phyloP scores from a whole-genome alignment of 2,329 filamentous ascomycete genomes.

The Beauveria bassiana region DNA sequence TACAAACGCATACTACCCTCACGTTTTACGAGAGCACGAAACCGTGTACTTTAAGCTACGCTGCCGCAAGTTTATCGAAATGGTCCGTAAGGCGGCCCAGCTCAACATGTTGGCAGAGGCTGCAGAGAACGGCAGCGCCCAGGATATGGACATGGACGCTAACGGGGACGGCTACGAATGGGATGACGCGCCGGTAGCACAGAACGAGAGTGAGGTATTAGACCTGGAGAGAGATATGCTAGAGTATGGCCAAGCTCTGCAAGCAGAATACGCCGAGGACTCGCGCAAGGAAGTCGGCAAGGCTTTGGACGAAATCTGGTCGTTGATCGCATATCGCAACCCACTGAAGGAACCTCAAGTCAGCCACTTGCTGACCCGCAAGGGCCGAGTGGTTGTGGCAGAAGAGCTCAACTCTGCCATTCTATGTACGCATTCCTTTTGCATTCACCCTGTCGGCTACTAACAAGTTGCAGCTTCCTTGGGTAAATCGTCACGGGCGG shows the following conservation, averaged over 20 bases:
- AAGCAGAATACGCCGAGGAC: constrained; percentile 69
- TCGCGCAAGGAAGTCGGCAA: constrained; percentile 61
- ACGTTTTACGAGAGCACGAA: constrained; percentile 70
- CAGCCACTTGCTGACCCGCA: constrained; percentile 67
- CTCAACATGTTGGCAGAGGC: constrained; percentile 41
- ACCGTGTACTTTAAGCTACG: constrained; percentile 81
- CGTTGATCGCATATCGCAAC: constrained; percentile 78
- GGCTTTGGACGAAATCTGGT: constrained; percentile 76
- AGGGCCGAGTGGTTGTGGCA: constrained; percentile 69
- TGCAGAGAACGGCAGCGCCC: constrained; percentile 31
- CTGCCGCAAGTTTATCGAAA: constrained; percentile 91
- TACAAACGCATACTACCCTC: constrained; percentile 70
- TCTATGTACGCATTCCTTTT: constrained; percentile 54
- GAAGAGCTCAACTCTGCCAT: constrained; percentile 95
- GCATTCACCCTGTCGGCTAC: not conserved
- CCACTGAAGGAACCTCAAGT: constrained; percentile 67
- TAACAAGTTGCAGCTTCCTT: constrained; percentile 59
- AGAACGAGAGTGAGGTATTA: constrained; percentile 24
- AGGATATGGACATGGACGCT: constrained; percentile 49
- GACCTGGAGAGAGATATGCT: constrained; percentile 62
- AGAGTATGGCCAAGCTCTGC: constrained; percentile 70
- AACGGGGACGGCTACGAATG: constrained; percentile 49
- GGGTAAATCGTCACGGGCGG: constrained; percentile 80
- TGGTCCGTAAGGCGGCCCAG: constrained; percentile 72
- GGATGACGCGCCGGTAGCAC: constrained; percentile 20